Evolutionary conservation across 352 stramenopile species (phyloP).

Genomic region (Globisporangium sylvaticum): DNA sequence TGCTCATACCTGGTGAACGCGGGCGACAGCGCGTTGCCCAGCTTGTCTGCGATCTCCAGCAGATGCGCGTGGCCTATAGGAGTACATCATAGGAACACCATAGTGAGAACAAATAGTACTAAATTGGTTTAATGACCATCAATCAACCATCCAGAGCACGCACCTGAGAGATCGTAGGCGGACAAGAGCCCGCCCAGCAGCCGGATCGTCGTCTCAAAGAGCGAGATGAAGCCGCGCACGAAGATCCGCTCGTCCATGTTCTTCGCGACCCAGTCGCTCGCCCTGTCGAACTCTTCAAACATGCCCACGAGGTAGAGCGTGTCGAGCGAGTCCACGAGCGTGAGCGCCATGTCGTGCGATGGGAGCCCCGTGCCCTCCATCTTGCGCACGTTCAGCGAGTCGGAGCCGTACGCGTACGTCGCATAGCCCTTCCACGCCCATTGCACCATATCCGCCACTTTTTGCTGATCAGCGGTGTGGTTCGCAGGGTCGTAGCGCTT

Average conservation of each 20-base stretch:
- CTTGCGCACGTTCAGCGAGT: constrained; percentile 64
- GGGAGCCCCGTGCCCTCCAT: constrained; percentile 56
- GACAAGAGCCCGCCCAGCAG: constrained; percentile 70
- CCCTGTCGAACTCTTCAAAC: constrained; percentile 73
- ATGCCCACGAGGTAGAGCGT: constrained; percentile 74
- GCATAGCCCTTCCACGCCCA: constrained; percentile 84
- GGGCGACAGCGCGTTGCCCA: constrained; percentile 57
- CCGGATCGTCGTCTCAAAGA: constrained; percentile 83
- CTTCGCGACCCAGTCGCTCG: constrained; percentile 54
- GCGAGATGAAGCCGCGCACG: constrained; percentile 52
- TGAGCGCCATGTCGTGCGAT: constrained; percentile 82
- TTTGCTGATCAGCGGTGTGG: constrained; percentile 53
- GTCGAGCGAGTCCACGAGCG: constrained; percentile 74
- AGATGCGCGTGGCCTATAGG: constrained; percentile 45
- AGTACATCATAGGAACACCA: background rate
- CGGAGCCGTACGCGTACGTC: constrained; percentile 60
- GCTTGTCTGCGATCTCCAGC: constrained; percentile 52
- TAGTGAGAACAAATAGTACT: background rate
- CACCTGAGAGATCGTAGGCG: constrained; percentile 60
- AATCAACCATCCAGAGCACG: background rate
- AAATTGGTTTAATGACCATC: background rate
- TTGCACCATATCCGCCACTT: constrained; percentile 59
- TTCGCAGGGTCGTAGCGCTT: constrained; percentile 37
- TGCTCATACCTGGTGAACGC: constrained; percentile 49
- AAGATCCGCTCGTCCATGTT: constrained; percentile 74